Conservation (phyloP, 257 asterid genomes). For the Salvia splendens region DNA sequence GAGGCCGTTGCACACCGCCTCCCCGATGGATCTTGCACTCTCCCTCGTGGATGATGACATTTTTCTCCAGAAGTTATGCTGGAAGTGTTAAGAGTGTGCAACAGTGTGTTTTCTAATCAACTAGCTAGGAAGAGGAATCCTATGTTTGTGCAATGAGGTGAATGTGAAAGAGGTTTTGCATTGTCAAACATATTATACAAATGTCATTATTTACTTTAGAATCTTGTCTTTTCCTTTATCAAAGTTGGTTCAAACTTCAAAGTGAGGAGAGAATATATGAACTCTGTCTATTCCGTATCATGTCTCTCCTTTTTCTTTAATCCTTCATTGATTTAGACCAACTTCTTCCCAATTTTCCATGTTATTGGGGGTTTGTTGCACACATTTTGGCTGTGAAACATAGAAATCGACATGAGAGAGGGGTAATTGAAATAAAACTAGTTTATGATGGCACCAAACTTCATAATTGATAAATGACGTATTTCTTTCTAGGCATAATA, state of each 20-base stretch:
- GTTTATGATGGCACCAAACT: conserved; percentile 29
- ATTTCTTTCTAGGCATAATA: not conserved
- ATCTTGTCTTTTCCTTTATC: conserved; percentile 34
- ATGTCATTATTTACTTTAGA: conserved; percentile 38
- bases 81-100: not conserved
- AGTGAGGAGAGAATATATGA: conserved; percentile 26
- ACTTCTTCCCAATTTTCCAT: not conserved
- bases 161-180: conserved; percentile 31
- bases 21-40: conserved; percentile 48
- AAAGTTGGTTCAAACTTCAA: conserved; percentile 21
- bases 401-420: too few relatives aligned
- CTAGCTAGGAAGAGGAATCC: conserved; percentile 34
- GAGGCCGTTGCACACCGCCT: conserved; percentile 38
- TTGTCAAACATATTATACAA: conserved; percentile 37
- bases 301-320: conserved; percentile 12
- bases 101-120: not conserved
- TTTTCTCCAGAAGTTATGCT: conserved; percentile 12
- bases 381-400: not conserved
- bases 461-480: conserved; percentile 34
- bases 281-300: not conserved
- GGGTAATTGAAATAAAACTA: not conserved
- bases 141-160: conserved; percentile 35
- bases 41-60: conserved; percentile 46
- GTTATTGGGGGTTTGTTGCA: not conserved
- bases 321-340: conserved; percentile 17